Base-by-base conservation (phyloP, 768 basidiomycete species). In the Crepidotus variabilis region DNA sequence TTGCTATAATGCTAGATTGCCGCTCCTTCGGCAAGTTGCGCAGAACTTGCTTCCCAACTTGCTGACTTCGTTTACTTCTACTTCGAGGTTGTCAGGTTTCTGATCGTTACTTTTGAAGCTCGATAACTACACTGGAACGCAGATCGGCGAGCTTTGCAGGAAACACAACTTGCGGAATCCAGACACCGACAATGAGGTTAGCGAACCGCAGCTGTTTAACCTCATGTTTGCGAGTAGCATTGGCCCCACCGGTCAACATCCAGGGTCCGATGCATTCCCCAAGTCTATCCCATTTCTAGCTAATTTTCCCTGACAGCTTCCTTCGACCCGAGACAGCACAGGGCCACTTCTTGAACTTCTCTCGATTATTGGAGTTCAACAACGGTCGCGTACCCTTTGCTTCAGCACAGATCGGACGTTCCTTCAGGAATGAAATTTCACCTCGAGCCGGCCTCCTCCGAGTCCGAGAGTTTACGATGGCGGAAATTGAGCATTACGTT, bases 381-480 rank as follows among this genome's bases (percentile, higher is more conserved):
- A 97, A 98, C 69, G 92, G 93, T 11, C 88, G 91, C 20, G 77
- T 99, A 20, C 97, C 96, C 0, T 99, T 98, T 68, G 97, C 96
- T 11, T 97, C 94, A 47, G 97, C 97, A 1, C 94, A 97, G 70
- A 91, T 99, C 61, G 97, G 97, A 33, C 87, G 91, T 52, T 85
- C 91, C 16, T 99, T 99, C 83, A 86, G 97, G 52, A 99, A 99
- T 70, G 97, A 98, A 71, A 98, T 99, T 63, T 95, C 94, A 0
- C 97, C 97, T 13, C 90, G 94, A 55, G 93, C 95, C 36, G 97
- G 97, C 52, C 81, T 99, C 39, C 82, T 99, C 48, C 94, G 97
- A 58, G 96, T 98, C 32, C 91, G 96, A 62, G 97, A 99, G 71
- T 99, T 98, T 76, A 97, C 93, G 10, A 97, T 98, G 96, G 97